Evolutionary conservation across 2,329 filamentous ascomycete genomes (phyloP).

Genomic region (Parafenestella ontariensis): DNA sequence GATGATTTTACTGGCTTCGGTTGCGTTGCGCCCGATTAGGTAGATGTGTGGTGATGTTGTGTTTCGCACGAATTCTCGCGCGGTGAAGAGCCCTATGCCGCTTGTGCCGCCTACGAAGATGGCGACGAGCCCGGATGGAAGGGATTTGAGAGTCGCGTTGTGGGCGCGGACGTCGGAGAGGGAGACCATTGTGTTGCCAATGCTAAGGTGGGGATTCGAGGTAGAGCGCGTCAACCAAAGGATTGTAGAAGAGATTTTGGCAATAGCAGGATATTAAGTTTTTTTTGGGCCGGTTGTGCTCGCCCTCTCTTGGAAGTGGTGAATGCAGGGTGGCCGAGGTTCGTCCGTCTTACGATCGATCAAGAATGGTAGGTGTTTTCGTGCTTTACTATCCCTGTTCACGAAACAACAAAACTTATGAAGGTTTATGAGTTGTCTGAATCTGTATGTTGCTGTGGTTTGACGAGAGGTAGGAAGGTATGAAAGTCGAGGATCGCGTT

Average conservation of each 20-base stretch:
- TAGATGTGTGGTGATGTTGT: conserved; percentile 51
- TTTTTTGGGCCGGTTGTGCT: no score
- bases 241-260: no score
- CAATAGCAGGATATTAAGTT: no score
- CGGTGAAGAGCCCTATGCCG: conserved; percentile 54
- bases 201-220: background rate
- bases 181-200: conserved; percentile 27
- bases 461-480: background rate
- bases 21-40: conserved; percentile 52
- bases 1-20: conserved; percentile 47
- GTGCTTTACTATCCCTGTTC: no score
- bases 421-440: no score
- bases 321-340: background rate
- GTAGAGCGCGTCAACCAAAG: background rate
- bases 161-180: conserved; percentile 32
- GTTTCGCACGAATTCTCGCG: conserved; percentile 51
- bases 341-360: background rate
- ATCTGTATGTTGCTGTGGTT: background rate
- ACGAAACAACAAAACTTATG: no score
- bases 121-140: conserved; percentile 36
- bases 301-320: no score
- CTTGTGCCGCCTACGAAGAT: conserved; percentile 53
- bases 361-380: no score
- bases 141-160: conserved; percentile 32
- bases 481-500: background rate